Conservation (phyloP, 805 yeast species). For the Wickerhamomyces canadensis region DNA sequence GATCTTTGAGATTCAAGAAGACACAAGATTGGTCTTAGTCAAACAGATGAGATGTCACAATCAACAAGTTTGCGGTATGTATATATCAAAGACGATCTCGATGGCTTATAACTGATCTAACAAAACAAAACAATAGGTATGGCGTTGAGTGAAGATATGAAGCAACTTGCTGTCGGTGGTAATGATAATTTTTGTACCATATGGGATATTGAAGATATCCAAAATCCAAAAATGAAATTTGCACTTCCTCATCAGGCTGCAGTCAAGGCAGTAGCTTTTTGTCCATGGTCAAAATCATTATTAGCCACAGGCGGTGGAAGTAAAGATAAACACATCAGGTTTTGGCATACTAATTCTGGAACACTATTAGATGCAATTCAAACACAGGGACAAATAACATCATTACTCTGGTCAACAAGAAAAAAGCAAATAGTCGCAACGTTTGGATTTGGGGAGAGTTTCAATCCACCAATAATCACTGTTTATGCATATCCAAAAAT, state of each 20-base stretch:
- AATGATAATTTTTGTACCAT: slow-evolving; percentile 77
- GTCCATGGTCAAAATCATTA: slow-evolving; percentile 82
- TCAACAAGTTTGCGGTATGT: slow-evolving; percentile 56
- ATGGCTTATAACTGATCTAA: not conserved
- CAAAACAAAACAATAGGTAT: slow-evolving; percentile 48
- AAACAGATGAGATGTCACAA: slow-evolving; percentile 39
- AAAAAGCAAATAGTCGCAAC: slow-evolving; percentile 68
- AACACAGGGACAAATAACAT: slow-evolving; percentile 73
- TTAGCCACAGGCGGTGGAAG: slow-evolving; percentile 92
- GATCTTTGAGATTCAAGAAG: slow-evolving; percentile 25
- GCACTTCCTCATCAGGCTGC: slow-evolving; percentile 73
- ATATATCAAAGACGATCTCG: slow-evolving; percentile 1
- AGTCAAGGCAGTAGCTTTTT: slow-evolving; percentile 81
- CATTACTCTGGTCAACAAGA: slow-evolving; percentile 67
- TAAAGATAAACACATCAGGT: slow-evolving; percentile 70
- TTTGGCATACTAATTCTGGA: slow-evolving; percentile 84
- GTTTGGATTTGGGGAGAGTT: slow-evolving; percentile 68
- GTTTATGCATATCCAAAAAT: slow-evolving; percentile 67
- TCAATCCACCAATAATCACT: slow-evolving; percentile 45
- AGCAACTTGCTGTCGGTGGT: slow-evolving; percentile 72
- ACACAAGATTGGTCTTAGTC: slow-evolving; percentile 19
- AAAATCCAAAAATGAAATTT: slow-evolving; percentile 39
- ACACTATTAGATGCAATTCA: slow-evolving; percentile 52
- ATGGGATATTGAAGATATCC: slow-evolving; percentile 54
- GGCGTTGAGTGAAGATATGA: slow-evolving; percentile 46